phyloP scores from a whole-genome alignment of 169 alveolate species.

The Amoebophrya sp. region DNA sequence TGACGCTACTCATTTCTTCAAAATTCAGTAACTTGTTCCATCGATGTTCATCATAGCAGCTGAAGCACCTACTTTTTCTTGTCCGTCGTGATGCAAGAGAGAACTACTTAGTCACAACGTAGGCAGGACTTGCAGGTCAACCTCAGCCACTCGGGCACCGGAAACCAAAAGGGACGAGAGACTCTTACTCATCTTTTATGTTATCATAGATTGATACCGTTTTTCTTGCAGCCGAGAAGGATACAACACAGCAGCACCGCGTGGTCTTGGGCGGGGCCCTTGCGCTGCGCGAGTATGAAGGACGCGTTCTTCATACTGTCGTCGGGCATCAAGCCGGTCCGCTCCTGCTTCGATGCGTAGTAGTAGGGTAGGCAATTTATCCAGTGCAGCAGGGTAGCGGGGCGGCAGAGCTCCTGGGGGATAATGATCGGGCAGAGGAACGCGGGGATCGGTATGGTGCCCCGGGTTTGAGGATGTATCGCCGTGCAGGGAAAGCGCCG shows the following conservation, averaged over 20 bases:
- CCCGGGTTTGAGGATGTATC: conserved; percentile 31
- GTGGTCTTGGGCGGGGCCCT: background rate
- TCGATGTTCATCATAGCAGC: too few species aligned
- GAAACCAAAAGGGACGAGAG: too few species aligned
- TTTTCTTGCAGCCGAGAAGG: background rate
- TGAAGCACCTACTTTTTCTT: too few species aligned
- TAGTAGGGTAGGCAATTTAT: conserved; percentile 35
- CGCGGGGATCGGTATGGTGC: conserved; percentile 33
- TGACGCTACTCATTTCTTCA: too few species aligned
- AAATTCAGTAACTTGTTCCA: too few species aligned
- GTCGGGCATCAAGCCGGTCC: conserved; percentile 38
- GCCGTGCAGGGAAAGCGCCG: conserved; percentile 41
- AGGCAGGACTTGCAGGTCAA: too few species aligned
- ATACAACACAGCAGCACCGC: background rate
- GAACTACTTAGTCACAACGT: too few species aligned
- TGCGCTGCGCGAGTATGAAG: background rate
- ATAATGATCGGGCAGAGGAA: conserved; percentile 41
- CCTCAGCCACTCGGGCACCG: too few species aligned
- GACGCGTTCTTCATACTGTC: conserved; percentile 36
- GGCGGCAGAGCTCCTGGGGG: conserved; percentile 40
- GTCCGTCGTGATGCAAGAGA: too few species aligned
- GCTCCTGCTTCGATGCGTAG: conserved; percentile 32
- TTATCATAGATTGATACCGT: background rate
- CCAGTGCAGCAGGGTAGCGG: conserved; percentile 41
- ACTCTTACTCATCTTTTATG: too few species aligned